A percentile compares a stretch with the other conserved stretches of the same genome.
These are phyloP conservation scores for Crithidia brevicula DNA, from an alignment of 208 protist genomes.

Conservation along the genomic window DNA sequence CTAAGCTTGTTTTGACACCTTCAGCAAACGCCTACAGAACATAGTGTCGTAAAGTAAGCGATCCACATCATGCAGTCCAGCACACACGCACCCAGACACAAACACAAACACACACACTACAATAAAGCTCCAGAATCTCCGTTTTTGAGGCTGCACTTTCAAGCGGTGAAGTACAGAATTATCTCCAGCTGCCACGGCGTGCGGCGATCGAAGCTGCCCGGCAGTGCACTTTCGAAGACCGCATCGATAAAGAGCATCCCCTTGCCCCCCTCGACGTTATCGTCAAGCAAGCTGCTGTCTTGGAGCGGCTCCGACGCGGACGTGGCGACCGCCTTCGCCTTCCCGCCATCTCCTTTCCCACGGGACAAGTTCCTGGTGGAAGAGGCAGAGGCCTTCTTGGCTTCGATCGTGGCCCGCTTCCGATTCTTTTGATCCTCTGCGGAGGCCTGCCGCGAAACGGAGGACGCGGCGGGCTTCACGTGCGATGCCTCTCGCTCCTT, in stretches of 20 bases:
- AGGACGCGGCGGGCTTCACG: background rate
- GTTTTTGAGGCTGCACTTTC: background rate
- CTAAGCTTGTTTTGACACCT: too few species aligned
- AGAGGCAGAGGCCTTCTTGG: too few species aligned
- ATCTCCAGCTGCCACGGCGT: slow-evolving; percentile 28
- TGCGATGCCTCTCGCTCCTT: slow-evolving; percentile 14
- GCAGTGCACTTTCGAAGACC: slow-evolving; percentile 12
- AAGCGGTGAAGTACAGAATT: slow-evolving; percentile 7
- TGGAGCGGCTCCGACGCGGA: slow-evolving; percentile 1
- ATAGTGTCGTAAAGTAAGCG: too few species aligned
- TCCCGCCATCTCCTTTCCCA: background rate
- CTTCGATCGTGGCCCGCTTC: too few species aligned
- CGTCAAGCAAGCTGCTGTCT: background rate
- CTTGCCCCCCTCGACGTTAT: background rate
- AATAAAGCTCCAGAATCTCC: too few species aligned
- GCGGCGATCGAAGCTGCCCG: slow-evolving; percentile 18
- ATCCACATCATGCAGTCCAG: too few species aligned
- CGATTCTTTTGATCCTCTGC: too few species aligned
- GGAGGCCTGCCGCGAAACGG: too few species aligned
- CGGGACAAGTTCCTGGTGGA: background rate
- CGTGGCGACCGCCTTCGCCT: background rate
- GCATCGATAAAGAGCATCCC: slow-evolving; percentile 23
- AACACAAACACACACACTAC: too few species aligned
- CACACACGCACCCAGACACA: too few species aligned
- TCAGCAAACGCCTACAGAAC: too few species aligned